Evolutionary conservation across 176 grass and related monocot species (phyloP).

Genomic region (Hyparrhenia diplandra): DNA sequence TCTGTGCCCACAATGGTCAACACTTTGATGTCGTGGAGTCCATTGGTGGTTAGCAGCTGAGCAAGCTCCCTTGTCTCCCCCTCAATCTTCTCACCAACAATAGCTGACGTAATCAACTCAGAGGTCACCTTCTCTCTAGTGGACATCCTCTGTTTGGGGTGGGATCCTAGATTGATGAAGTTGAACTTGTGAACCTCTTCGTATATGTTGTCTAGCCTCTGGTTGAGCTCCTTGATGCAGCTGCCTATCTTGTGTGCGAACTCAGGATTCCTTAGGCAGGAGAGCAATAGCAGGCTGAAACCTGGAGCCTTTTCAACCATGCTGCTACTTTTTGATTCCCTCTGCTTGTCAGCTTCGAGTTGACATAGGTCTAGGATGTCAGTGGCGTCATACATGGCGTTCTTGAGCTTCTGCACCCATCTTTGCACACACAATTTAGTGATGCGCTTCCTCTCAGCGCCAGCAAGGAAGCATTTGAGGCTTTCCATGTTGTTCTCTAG

Average conservation of each 20-base stretch:
- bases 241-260: neutral
- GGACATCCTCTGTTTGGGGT: neutral
- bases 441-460: neutral
- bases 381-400: conserved; percentile 37
- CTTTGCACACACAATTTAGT: neutral
- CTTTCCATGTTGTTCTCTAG: neutral
- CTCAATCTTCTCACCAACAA: conserved; percentile 11
- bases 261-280: neutral
- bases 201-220: neutral
- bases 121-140: neutral
- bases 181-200: neutral
- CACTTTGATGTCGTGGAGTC: no score
- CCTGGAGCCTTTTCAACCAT: accelerated
- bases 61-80: neutral
- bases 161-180: neutral
- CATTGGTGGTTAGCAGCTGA: no score
- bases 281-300: neutral
- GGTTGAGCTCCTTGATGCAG: no score
- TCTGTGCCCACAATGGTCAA: no score
- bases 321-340: neutral
- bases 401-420: conserved; percentile 11
- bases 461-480: neutral
- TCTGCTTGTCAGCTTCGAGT: neutral
- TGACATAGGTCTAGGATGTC: conserved; percentile 23
- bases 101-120: neutral